Evolutionary conservation across 306 rosid species (phyloP), one percentile per base, ranked within the genome.

Genomic region (Cotoneaster glaucophyllus): DNA sequence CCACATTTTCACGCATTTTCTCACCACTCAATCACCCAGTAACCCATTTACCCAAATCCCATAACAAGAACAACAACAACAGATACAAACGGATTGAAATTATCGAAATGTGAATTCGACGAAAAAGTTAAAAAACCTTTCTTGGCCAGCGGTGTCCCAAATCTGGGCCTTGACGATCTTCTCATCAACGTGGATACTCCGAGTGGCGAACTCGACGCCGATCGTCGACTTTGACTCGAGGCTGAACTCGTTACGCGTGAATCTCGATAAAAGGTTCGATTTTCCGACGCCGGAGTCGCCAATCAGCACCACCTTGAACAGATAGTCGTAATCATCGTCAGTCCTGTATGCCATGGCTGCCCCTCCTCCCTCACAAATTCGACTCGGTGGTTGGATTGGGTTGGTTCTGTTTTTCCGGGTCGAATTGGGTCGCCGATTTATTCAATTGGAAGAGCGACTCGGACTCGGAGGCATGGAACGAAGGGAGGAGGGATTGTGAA

Each of bases 101-200:
- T 0, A 65, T 19, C 12, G 17, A 28, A 32, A 9, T 34, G 3
- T 12, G 8, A 25, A 67, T 12, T 8, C n/a, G 14, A 8, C 3
- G 4, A 8, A 0, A 67, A 13, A 3, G 6, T 22, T 6, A 3
- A 54, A 54, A 83, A 54, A 86, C 88, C 90, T 84, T 77, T 87
- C 88, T 80, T 87, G 90, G 50, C 88, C 88, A 61, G 86, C 90
- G 71, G 90, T 87, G 67, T 87, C 90, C 90, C 88, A 87, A 87
- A 87, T 87, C 90, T 87, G 90, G 62, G 88, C 88, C 83, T 87
- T 87, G 74, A 87, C 76, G 71, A 87, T 76, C 82, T 84, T 87
- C 18, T 87, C 85, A 3, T 84, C 86, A 15, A 84, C 90, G 8
- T 62, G 83, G 28, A 87, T 84, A 64, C 86, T 87, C 29, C 88